Evolutionary conservation across 2,329 filamentous ascomycete species (phyloP).

Genomic region (Phaeosphaeria sp.): DNA sequence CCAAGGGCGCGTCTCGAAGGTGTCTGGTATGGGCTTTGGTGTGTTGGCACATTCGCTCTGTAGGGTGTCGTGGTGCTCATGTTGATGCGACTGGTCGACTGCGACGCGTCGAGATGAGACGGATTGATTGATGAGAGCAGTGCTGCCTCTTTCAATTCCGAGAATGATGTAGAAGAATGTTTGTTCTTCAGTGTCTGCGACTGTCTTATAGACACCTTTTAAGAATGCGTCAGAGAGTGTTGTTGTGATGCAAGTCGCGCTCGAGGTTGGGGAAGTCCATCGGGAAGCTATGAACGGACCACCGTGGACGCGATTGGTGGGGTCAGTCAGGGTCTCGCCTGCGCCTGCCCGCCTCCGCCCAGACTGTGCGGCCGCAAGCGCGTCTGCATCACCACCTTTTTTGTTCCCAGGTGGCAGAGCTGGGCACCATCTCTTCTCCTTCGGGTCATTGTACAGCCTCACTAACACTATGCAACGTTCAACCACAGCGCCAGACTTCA

Average conservation of each 20-base stretch:
- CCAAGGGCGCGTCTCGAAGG: conserved; percentile 45
- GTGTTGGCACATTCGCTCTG: conserved; percentile 30
- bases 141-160: neutral
- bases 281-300: conserved; percentile 14
- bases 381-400: neutral
- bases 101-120: conserved; percentile 31
- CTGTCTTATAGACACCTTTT: conserved; percentile 1
- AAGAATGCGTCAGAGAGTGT: conserved; percentile 11
- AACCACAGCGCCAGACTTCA: neutral
- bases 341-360: neutral
- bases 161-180: conserved; percentile 8
- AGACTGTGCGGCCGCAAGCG: neutral
- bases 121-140: conserved; percentile 7
- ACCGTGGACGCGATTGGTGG: conserved; percentile 22
- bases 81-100: conserved; percentile 13
- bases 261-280: conserved; percentile 23
- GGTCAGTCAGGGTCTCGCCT: conserved; percentile 20
- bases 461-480: neutral
- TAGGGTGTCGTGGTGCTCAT: conserved; percentile 26
- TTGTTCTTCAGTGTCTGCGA: conserved; percentile 4
- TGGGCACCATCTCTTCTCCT: neutral
- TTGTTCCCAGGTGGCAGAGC: too few species aligned
- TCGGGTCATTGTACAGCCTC: neutral
- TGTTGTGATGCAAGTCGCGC: conserved; percentile 29
- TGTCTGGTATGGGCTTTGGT: conserved; percentile 36